Percentiles rank a stretch among this genome's conserved stretches.
Evolutionary conservation across 208 protist genomes (phyloP).

Genomic region (Crithidia brevicula): DNA sequence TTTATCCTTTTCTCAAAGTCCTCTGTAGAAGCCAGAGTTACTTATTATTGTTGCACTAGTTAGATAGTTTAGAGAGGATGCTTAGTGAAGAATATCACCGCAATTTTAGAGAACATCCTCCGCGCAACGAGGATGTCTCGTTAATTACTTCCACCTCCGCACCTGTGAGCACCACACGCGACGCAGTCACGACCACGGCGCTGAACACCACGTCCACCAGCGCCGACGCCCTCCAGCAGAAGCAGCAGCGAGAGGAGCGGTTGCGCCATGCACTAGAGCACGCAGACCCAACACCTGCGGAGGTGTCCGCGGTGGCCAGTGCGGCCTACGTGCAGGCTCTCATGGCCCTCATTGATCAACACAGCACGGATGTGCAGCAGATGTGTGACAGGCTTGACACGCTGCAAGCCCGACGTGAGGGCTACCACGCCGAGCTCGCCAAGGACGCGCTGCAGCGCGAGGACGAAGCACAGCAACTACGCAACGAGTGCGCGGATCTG

Average conservation of each 20-base stretch:
- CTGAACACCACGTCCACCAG: background rate
- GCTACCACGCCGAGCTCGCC: slow-evolving; percentile 30
- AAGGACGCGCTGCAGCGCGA: slow-evolving; percentile 32
- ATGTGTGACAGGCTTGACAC: slow-evolving; percentile 11
- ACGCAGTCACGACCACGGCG: slow-evolving; percentile 1
- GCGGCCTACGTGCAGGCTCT: slow-evolving; percentile 40
- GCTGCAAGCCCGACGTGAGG: slow-evolving; percentile 18
- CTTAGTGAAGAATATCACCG: no score
- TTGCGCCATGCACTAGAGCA: slow-evolving; percentile 24
- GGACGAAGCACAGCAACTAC: slow-evolving; percentile 42
- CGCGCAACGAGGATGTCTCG: background rate
- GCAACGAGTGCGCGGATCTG: slow-evolving; percentile 42
- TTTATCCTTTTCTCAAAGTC: no score
- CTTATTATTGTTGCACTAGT: no score
- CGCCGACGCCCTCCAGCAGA: background rate
- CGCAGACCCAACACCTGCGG: slow-evolving; percentile 16
- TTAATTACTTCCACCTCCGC: slow-evolving; percentile 17
- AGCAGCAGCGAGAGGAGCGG: slow-evolving; percentile 20
- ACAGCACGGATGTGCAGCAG: slow-evolving; percentile 12
- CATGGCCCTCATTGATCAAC: slow-evolving; percentile 32
- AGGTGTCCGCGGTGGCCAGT: slow-evolving; percentile 34
- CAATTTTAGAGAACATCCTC: no score
- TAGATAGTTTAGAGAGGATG: no score
- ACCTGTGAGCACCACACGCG: slow-evolving; percentile 16
- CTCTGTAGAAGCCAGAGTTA: no score